Evolutionary conservation across 768 basidiomycete species (phyloP), one percentile per base, ranked within the genome.

Genomic region (Lepiota venenata): DNA sequence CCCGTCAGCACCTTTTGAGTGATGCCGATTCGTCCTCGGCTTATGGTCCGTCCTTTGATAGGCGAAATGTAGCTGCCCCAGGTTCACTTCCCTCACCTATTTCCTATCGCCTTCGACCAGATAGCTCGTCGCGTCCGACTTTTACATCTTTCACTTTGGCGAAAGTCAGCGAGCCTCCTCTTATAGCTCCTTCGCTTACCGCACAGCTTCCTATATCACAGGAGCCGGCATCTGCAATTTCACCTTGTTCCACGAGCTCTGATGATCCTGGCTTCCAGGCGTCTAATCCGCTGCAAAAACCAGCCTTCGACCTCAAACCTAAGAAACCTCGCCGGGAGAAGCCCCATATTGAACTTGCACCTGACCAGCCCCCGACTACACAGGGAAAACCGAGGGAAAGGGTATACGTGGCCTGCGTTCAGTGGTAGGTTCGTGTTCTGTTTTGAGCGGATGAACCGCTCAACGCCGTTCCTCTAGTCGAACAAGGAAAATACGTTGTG

Each of bases 351-450:
- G 83, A 82, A 43, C 79, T 91, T 32, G 84, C 88, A 2, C 76
- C 85, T 3, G 85, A 87, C 63, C 89, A 91, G 61, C 89, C 89
- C 2, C 82, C 86, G 41, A 91, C 89, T 0, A 87, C 87, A 0
- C 87, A 91, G 65, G 89, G 89, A n/a, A 89, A 80, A 60, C 84
- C 81, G 18, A 78, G 89, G 16, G 78, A 81, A 16, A 78, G 89
- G 32, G 89, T 91, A 20, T 92, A 82, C 58, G 85, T 91, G 37
- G 90, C 89, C 20, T 92, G 89, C 66, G 22, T 85, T 15, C 88
- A 89, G 68, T 91, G 89, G 89, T 88, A 58, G 27, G 76, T 66
- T 11, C 25, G 35, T 48, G 37, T 37, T 20, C 37, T 58, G 40
- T 55, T 41, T 54, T 60, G 38, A 21, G 32, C 18, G 27, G 43